A percentile compares a stretch with the other conserved stretches of the same genome.
phyloP scores from a whole-genome alignment of 352 stramenopile genomes.

The Peronospora tabacina region DNA sequence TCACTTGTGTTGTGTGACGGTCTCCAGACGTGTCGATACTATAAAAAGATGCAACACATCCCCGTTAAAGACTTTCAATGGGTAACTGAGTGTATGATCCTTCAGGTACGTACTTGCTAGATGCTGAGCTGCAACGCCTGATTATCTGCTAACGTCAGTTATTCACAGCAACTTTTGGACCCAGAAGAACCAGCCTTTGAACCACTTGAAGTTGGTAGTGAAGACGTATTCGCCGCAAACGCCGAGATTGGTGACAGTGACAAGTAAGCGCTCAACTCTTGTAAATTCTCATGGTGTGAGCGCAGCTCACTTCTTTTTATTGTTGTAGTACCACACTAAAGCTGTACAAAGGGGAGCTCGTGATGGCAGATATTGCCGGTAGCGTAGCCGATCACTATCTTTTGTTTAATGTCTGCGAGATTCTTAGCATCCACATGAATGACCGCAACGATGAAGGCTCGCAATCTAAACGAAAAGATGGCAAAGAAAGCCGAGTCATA shows the following conservation, averaged over 20 bases:
- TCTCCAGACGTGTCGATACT: constrained; percentile 48
- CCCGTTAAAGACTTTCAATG: constrained; percentile 63
- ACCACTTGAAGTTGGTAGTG: constrained; percentile 26
- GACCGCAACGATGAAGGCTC: constrained; percentile 19
- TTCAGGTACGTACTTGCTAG: constrained; percentile 39
- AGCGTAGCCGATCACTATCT: constrained; percentile 61
- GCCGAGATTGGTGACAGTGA: constrained; percentile 56
- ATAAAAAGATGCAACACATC: constrained; percentile 30
- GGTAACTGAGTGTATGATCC: constrained; percentile 76
- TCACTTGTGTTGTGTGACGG: background rate
- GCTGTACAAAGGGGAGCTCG: constrained; percentile 58
- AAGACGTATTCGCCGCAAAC: constrained; percentile 37
- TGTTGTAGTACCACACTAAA: constrained; percentile 40
- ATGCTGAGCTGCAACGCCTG: background rate
- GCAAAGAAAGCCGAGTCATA: constrained; percentile 29
- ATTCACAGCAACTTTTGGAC: constrained; percentile 40
- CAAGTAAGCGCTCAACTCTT: constrained; percentile 27
- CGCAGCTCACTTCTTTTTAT: background rate
- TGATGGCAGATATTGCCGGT: constrained; percentile 60
- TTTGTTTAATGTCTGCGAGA: constrained; percentile 75
- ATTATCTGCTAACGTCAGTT: background rate
- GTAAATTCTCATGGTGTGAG: background rate
- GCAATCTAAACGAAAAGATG: constrained; percentile 23
- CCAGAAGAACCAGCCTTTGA: constrained; percentile 35
- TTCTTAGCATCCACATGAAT: constrained; percentile 49